Evolutionary conservation across 371 early-diverging fungal species (phyloP), one percentile per base, ranked within the genome.

Genomic region (Circinella umbellata): DNA sequence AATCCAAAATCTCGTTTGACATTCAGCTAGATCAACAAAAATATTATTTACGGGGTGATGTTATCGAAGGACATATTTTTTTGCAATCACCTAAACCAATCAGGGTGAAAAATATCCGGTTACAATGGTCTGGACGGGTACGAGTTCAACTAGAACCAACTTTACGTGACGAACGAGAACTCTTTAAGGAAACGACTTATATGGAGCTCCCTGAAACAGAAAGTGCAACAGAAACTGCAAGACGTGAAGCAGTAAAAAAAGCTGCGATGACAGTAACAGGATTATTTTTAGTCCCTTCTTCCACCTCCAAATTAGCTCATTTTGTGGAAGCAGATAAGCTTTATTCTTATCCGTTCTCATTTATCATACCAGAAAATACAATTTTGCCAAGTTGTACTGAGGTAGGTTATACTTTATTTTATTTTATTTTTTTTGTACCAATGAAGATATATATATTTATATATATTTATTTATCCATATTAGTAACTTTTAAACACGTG

Each of bases 351-450:
- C 70, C 74, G 17, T 72, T 77, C 61, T 57, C 68, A 18, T 69
- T 73, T 17, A 35, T 27, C 10, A 54, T 77, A 4, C 77, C 74
- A 6, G 63, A 46, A 27, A 66, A 74, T 55, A 38, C 64, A n/a
- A 27, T 63, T 9, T 55, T 77, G 61, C 77, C 77, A 10, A 77
- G 77, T 47, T 72, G 72, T 66, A 74, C 70, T 8, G 74, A 77
- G 70, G 77, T 77, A 57, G 0, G 27, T 34, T 5, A n/a, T 13
- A 42, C 27, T 48, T 18, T 60, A 36, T 60, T 60, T 60, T 60
- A 13, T 60, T 27, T 27, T 27, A n/a, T n/a, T n/a, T n/a, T n/a
- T n/a, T n/a, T n/a, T n/a, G n/a, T n/a, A n/a, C n/a, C n/a, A n/a
- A n/a, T n/a, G n/a, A n/a, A n/a, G n/a, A n/a, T n/a, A n/a, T n/a